These are phyloP conservation scores for Articulospora tetracladia DNA, from an alignment of 495 filamentous ascomycete genomes.

Conservation along the genomic window DNA sequence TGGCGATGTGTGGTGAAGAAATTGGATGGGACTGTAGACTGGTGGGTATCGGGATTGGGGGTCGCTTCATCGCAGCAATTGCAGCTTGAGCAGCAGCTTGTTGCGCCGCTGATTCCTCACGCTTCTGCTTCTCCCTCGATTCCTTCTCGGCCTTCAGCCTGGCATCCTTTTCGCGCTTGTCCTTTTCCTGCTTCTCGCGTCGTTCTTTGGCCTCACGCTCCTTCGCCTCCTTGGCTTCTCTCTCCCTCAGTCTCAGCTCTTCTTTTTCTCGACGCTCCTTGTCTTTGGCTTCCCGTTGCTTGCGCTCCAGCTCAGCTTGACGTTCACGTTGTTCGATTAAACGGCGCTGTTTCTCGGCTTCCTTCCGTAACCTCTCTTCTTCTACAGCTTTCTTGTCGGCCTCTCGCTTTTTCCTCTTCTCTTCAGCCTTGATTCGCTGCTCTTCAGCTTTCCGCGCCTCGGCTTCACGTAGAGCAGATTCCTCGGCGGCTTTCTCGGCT, in stretches of 20 bases:
- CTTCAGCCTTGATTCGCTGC: slow-evolving; percentile 73
- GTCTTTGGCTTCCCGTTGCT: slow-evolving; percentile 68
- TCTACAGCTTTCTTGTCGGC: slow-evolving; percentile 87
- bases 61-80: slow-evolving; percentile 39
- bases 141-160: slow-evolving; percentile 47
- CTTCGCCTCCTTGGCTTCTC: slow-evolving; percentile 48
- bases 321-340: slow-evolving; percentile 80
- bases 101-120: slow-evolving; percentile 39
- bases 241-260: slow-evolving; percentile 48
- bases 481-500: slow-evolving; percentile 88
- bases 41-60: slow-evolving; percentile 44
- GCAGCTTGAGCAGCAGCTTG: slow-evolving; percentile 31
- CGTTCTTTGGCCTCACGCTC: slow-evolving; percentile 69
- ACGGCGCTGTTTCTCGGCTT: slow-evolving; percentile 73
- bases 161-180: slow-evolving; percentile 47
- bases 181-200: slow-evolving; percentile 61
- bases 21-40: slow-evolving; percentile 45
- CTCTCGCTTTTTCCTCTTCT: slow-evolving; percentile 87
- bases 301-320: slow-evolving; percentile 70
- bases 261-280: slow-evolving; percentile 65
- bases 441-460: slow-evolving; percentile 82
- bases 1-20: slow-evolving; percentile 73
- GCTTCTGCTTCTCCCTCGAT: slow-evolving; percentile 45
- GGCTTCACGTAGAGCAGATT: slow-evolving; percentile 67
- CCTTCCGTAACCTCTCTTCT: slow-evolving; percentile 76